Base-by-base conservation (phyloP, 305 asterid species). In the Rubia balearica region DNA sequence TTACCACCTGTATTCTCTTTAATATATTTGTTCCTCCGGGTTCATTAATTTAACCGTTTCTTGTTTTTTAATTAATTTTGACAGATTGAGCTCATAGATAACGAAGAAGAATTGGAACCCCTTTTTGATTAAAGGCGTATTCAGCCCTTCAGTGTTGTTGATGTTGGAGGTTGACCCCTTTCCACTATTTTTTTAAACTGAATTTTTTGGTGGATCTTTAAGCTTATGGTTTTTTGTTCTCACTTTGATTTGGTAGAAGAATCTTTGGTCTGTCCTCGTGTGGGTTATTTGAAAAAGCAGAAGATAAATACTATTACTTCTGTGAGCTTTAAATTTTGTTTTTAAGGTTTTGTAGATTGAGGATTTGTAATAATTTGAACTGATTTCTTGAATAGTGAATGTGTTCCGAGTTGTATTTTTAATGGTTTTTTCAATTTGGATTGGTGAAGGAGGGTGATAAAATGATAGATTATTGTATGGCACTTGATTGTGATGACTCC, bases 371-470 rank as follows among this genome's bases (percentile, higher is more conserved):
- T 30, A 30, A 30, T 30, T 30, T 30, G 33, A 30, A 30, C 33
- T 3, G 33, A 30, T 30, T 30, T 30, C 33, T 30, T 30, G 33
- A 30, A 30, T 30, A 30, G 33, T 30, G 33, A 30, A 30, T 30
- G 33, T 1, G 33, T 30, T 30, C 33, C 33, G 33, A 30, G 2
- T 2, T 30, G 33, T 30, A 3, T 30, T 16, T 63, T 69, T 60
- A 4, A 60, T 48, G 46, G 65, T 22, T 36, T 27, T 48, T 45
- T 38, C 9, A 16, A 62, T 76, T 77, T 72, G n/a, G 71, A 68
- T 84, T 89, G 95, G 84, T 53, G 12, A 79, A 81, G 74, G 78
- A 85, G 76, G 70, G 75, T 65, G 78, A 68, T 57, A 75, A 76
- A 74, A 75, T 73, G 70, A 21, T 8, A 51, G 84, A 17, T 53